These are phyloP conservation scores for Talaromyces sp. DNA, from an alignment of 2,329 filamentous ascomycete species.

Conservation along the genomic window DNA sequence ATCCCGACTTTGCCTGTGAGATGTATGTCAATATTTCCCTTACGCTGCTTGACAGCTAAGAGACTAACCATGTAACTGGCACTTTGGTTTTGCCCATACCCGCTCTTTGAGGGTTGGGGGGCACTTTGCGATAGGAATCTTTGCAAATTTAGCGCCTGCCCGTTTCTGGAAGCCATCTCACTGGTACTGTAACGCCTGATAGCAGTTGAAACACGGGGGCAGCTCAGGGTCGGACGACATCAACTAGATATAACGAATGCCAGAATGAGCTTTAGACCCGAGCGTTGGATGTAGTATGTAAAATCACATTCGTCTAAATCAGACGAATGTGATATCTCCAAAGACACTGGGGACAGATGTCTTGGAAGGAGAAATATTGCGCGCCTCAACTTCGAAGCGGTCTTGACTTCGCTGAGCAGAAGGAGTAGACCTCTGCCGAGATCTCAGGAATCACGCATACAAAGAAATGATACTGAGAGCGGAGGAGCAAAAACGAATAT, in stretches of 20 bases:
- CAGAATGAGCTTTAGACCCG: not conserved
- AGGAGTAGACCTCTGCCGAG: not conserved
- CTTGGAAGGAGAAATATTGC: not conserved
- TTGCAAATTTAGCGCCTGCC: not conserved
- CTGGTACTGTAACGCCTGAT: not conserved
- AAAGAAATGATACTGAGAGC: not conserved
- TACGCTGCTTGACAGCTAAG: not conserved
- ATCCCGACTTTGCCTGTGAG: constrained; percentile 28
- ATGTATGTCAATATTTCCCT: not conserved
- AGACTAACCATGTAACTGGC: not conserved
- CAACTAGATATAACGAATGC: not conserved
- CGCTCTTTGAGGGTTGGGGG: not conserved
- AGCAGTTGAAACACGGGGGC: not conserved
- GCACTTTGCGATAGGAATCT: not conserved
- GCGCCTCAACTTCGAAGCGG: not conserved
- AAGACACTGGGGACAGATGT: not conserved
- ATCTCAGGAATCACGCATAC: not conserved
- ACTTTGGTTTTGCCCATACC: not conserved
- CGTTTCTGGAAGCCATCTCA: not conserved
- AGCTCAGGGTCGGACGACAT: not conserved
- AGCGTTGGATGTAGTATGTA: not conserved
- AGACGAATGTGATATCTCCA: not conserved
- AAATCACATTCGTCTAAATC: too few relatives aligned
- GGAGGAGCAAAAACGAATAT: not conserved
- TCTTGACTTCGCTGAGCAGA: not conserved